Evolutionary conservation across 2,329 filamentous ascomycete genomes (phyloP), one percentile per base, ranked within the genome.

Genomic region (Fusarium ambrosium): DNA sequence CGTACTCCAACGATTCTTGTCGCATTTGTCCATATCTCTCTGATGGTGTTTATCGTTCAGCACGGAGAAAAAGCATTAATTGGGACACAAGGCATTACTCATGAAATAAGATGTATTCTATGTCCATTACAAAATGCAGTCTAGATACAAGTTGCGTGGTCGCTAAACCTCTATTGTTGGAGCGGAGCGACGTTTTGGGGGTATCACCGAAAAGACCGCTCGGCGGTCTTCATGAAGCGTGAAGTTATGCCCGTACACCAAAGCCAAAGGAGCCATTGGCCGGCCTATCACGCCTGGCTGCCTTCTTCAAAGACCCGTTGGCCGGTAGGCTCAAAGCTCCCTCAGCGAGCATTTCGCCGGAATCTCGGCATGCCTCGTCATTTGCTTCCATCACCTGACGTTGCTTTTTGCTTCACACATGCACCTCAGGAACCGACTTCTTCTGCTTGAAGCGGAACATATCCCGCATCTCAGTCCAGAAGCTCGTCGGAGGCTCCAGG

Each of bases 401-500:
- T 20, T 20, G 13, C 20, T 27, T 11, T n/a, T 13, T 29, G 18
- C 4, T 36, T 74, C 65, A 74, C 11, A 72, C 72, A 24, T 72
- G 39, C 14, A 29, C 70, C 6, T 74, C 73, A 36, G 62, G 59
- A 18, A 37, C 51, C 14, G 60, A 68, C 24, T 74, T 65, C 64
- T 71, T 75, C 61, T 65, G 62, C 66, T 70, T 70, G 11, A 74
- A 65, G 6, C 73, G 60, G 43, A 76, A 37, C 51, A 77, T 29
- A 4, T 48, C 70, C 6, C 68, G 18, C 16, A 74, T 73, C 51
- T 78, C 76, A 16, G 64, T 37, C 66, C 71, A 76, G 80, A 88
- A 88, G 1, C 84, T 81, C 43, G 85, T 80, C 0, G 86, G 86
- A 3, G 82, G 81, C 18, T 84, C 82, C 6, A 41, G 4, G 2